Evolutionary conservation across 2,329 filamentous ascomycete species (phyloP), one percentile per base, ranked within the genome.

Genomic region (Colletotrichum sansevieriae): DNA sequence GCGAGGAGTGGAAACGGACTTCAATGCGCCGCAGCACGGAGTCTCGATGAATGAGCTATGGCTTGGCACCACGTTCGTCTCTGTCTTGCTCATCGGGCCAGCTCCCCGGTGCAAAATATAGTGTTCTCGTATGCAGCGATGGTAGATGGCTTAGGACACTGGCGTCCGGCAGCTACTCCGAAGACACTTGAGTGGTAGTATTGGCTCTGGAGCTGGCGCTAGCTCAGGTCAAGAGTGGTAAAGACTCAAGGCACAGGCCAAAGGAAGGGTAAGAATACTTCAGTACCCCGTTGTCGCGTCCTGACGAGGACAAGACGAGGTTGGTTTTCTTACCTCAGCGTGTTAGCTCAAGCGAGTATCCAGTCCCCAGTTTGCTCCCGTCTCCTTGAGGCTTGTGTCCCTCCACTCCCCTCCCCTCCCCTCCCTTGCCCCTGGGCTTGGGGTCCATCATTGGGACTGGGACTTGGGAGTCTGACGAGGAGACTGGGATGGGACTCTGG

Each of bases 41-140:
- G 20, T 54, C 29, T 39, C 37, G 11, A 39, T 3, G 37, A 39
- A 39, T 39, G 37, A 39, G 4, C 15, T 39, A 11, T 15, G 25
- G 22, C 49, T 37, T 54, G 25, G 33, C 47, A 33, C 44, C 25
- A 22, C 44, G 44, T 13, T 47, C 6, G 44, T 47, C 44, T n/a
- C 20, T 22, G 46, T 20, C 18, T 6, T 29, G 6, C 41, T 37
- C 33, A 33, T 63, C 60, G 51, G 43, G 61, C 20, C 20, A 58
- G 61, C 52, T 59, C 61, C 61, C 61, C 61, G 61, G 22, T 20
- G 61, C 61, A 29, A 18, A 39, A 25, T 62, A 54, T 54, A 10
- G 22, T 25, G 25, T 7, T 13, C n/a, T 9, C 15, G 43, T 46
- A n/a, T 9, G 43, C 15, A 9, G 51, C 25, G 25, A 37, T 33